These are phyloP conservation scores for Suillus spraguei DNA, from an alignment of 768 basidiomycete species.

Conservation along the genomic window DNA sequence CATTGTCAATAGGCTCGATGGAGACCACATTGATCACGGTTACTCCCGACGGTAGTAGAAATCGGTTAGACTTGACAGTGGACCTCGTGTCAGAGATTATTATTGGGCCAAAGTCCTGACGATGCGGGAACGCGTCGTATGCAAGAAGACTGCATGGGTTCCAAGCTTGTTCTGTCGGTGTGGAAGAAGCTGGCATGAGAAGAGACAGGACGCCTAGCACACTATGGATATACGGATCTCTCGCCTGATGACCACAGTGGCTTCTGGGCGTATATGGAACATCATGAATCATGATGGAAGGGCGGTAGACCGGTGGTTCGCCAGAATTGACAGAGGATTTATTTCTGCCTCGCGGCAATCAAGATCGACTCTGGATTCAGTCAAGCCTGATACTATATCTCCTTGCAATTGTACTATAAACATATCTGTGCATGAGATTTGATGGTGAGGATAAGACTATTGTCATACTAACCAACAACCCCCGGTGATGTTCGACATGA, in stretches of 20 bases:
- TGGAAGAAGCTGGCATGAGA: neutral
- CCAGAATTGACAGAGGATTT: too few species aligned
- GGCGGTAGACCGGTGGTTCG: neutral
- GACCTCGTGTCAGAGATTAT: constrained; percentile 21
- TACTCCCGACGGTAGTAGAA: constrained; percentile 19
- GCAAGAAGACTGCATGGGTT: neutral
- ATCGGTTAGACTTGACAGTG: constrained; percentile 20
- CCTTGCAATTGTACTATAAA: too few species aligned
- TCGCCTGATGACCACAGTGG: neutral
- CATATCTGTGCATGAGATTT: too few species aligned
- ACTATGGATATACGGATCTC: neutral
- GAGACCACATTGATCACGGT: neutral
- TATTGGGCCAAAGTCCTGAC: constrained; percentile 19
- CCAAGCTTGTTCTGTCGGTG: neutral
- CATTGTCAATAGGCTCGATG: too few species aligned
- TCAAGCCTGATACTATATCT: too few species aligned
- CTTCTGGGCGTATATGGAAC: neutral
- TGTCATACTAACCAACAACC: too few species aligned
- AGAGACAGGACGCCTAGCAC: neutral
- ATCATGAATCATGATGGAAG: neutral
- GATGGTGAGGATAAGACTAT: too few species aligned
- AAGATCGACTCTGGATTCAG: too few species aligned
- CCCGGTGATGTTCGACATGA: too few species aligned
- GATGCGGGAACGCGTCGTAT: neutral
- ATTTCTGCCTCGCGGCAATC: too few species aligned